Percentiles rank a stretch among this genome's conserved stretches.
Conservation (phyloP, 2,329 filamentous ascomycete genomes). For the Scytalidium sp. region DNA sequence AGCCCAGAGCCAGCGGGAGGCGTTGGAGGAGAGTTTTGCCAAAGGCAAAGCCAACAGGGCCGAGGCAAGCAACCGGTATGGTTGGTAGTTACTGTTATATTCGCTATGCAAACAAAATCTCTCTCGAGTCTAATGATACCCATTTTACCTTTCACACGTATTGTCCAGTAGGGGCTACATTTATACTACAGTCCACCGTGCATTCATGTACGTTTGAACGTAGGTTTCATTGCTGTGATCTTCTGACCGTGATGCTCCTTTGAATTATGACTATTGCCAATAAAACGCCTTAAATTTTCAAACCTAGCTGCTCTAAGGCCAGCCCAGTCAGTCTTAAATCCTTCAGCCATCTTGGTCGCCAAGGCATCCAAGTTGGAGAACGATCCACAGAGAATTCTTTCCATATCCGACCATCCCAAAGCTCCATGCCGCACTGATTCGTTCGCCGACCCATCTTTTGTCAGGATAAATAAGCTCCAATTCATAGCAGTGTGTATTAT, state of each 20-base stretch:
- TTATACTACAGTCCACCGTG: too few species aligned
- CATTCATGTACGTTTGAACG: conserved; percentile 43
- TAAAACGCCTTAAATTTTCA: background rate
- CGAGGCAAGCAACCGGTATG: conserved; percentile 80
- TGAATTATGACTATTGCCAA: conserved; percentile 26
- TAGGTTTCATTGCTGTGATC: conserved; percentile 46
- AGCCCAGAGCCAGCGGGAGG: conserved; percentile 78
- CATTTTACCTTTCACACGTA: too few species aligned
- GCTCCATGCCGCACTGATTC: background rate
- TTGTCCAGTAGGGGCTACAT: too few species aligned
- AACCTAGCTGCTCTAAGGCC: background rate
- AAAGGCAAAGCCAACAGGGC: conserved; percentile 73
- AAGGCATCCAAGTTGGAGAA: background rate
- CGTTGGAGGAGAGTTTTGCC: conserved; percentile 89
- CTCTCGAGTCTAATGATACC: too few species aligned
- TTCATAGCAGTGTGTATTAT: background rate
- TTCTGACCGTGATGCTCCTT: conserved; percentile 40
- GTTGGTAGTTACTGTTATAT: conserved; percentile 54
- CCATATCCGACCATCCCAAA: background rate
- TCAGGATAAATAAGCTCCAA: background rate
- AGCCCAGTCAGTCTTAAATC: background rate
- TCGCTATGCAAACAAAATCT: too few species aligned
- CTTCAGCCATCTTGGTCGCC: background rate
- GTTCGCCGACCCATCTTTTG: background rate
- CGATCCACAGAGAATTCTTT: background rate